Evolutionary conservation across 2,329 filamentous ascomycete genomes (phyloP).

Genomic region (Xylaria hypoxylon): DNA sequence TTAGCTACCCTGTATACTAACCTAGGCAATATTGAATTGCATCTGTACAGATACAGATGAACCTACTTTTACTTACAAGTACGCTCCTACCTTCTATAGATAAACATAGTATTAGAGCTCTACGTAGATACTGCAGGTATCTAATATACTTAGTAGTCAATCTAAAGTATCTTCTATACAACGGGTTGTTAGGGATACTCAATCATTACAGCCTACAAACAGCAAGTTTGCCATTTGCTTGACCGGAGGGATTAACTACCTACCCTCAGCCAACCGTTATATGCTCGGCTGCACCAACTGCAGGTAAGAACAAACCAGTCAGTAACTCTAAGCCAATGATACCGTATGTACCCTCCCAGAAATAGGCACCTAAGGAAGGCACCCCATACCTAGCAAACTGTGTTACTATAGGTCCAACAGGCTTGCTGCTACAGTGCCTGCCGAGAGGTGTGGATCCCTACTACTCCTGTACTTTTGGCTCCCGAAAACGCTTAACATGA

Average conservation of each 20-base stretch:
- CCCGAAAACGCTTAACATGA: constrained; percentile 24
- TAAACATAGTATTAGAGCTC: no score
- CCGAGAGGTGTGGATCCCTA: constrained; percentile 20
- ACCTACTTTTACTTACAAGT: no score
- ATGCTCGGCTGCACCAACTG: constrained; percentile 2
- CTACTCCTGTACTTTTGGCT: constrained; percentile 10
- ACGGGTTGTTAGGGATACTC: neutral
- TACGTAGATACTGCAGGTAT: no score
- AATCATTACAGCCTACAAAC: neutral
- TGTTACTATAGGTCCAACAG: constrained; percentile 11
- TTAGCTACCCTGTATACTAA: no score
- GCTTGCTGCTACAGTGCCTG: constrained; percentile 14
- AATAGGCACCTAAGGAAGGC: neutral
- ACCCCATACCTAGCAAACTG: constrained; percentile 10
- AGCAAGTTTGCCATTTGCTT: no score
- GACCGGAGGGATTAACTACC: neutral
- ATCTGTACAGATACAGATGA: no score
- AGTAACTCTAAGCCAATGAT: constrained; percentile 4
- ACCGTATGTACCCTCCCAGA: constrained; percentile 17
- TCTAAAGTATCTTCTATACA: no score
- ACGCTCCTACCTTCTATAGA: no score
- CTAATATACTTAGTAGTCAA: no score
- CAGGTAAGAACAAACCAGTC: constrained; percentile 20
- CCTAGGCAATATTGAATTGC: no score
- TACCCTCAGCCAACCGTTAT: neutral